Evolutionary conservation across 495 filamentous ascomycete genomes (phyloP), one percentile per base, ranked within the genome.

Genomic region (Podospora pseudocomata): DNA sequence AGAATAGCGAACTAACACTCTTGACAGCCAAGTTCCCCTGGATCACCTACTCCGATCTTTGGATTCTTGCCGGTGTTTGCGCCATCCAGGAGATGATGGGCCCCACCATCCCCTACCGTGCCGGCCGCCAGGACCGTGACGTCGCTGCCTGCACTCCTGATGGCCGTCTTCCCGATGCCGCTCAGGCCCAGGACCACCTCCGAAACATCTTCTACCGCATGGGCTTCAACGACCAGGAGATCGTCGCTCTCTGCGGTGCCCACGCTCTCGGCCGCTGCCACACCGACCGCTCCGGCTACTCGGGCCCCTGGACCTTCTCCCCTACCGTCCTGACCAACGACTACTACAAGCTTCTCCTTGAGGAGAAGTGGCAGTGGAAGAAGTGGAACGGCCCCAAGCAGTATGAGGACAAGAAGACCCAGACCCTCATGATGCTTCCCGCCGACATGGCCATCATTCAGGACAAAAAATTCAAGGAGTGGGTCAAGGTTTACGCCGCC

Each of bases 181-280:
- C 87, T 70, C 88, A 97, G 85, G 90, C 86, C 68, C 86, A 90
- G 67, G 84, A 86, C 69, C 95, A 99, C 81, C 84, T 99, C 75
- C 91, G 95, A 67, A 87, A 88, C 79, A 91, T 99, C 85, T 99
- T 99, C 86, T 86, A 87, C 78, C 92, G 94, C 78, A 97, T 97
- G 94, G 95, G 95, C 67, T 99, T 99, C 86, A 89, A 96, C 80
- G 95, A 99, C 82, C 90, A 89, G 62, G 94, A 99, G 80, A 97
- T 97, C 73, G 94, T 97, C 34, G 95, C 95, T 32, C 85, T 99
- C 67, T 81, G 83, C 32, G 95, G 95, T 69, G 95, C 92, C 44
- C 95, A 99, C 84, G 93, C 95, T 20, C 85, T 99, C 13, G 95
- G 95, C 57, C 89, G 95, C 56, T 96, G 93, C 81, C 95, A 99